Base-by-base conservation (phyloP, 2,329 filamentous ascomycete species). In the Aspergillus quadricinctus region DNA sequence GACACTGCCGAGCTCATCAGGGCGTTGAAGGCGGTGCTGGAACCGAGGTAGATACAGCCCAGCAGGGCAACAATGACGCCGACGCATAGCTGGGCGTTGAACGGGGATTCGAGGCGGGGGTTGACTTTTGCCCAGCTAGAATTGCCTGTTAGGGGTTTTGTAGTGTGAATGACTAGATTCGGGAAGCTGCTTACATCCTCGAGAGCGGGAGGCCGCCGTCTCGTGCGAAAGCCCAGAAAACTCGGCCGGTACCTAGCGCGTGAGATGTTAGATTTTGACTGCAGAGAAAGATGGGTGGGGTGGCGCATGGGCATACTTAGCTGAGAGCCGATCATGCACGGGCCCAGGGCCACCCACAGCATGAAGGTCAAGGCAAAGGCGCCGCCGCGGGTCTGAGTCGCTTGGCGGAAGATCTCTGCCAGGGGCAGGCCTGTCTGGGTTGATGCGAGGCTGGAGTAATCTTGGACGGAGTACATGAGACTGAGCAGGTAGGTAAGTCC, bases 21-120 rank as follows among this genome's bases (percentile, higher is more conserved):
- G 0, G 86, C 85, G 49, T 83, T 82, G 70, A 90, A 90, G 0
- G 88, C 87, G 0, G 85, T 86, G 2, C 77, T 81, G 37, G 79
- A 85, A n/a, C 83, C 87, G 1, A 89, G 79, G 56, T 88, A 88
- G 40, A 90, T 84, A 37, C 78, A 78, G 0, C 85, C 86, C 0
- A 90, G 72, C 0, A 87, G 64, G 0, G 83, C 84, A 21, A 80
- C 80, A 52, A 80, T 73, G 35, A 75, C 58, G 0, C 75, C 69
- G 66, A 79, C 80, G 25, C 78, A 74, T 0, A 86, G 55, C 2
- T 82, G 84, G 0, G 84, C 81, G 59, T 84, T 82, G 64, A 83
- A 79, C 0, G 83, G 83, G 48, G 48, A 76, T 62, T 67, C 76
- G 74, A 37, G 63, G 60, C 14, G 71, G 1, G 57, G 57, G 69